Conservation (phyloP, 306 rosid species). For the Cucurbita ficifolia region DNA sequence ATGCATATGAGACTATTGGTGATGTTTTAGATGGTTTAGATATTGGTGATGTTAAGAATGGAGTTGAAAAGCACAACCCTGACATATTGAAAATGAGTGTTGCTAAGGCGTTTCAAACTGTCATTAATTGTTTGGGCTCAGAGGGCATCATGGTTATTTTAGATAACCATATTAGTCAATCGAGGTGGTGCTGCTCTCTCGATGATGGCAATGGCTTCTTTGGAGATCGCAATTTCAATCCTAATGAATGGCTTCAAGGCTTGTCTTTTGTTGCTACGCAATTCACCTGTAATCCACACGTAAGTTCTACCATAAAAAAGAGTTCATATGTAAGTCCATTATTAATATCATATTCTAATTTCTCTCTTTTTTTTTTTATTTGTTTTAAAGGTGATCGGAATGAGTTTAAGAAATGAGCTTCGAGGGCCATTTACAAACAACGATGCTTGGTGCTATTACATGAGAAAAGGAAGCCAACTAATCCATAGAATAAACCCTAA, state of each 20-base stretch:
- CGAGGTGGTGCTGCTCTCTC: constrained; percentile 40
- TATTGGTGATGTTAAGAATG: not conserved
- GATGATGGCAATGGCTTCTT: constrained; percentile 48
- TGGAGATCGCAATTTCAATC: constrained; percentile 28
- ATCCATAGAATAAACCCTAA: constrained; percentile 18
- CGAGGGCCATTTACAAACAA: constrained; percentile 22
- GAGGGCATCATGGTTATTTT: constrained; percentile 24
- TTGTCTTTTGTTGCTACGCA: constrained; percentile 23
- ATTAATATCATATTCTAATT: no score
- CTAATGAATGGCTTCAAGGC: constrained; percentile 37
- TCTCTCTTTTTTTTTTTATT: no score
- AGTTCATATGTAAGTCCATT: no score
- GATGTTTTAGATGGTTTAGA: constrained; percentile 6
- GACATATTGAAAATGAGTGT: constrained; percentile 18
- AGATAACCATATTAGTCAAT: constrained; percentile 45
- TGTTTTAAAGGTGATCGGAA: constrained; percentile 20
- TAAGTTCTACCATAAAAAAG: not conserved
- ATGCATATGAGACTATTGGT: not conserved
- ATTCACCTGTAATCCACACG: constrained; percentile 15
- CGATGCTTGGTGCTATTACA: constrained; percentile 25
- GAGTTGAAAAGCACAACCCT: constrained; percentile 22
- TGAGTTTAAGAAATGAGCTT: constrained; percentile 34
- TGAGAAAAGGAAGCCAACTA: constrained; percentile 19
- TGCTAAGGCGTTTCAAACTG: constrained; percentile 15
- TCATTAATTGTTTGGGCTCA: constrained; percentile 19